phyloP scores from a whole-genome alignment of 345 rosid genomes.

The Punica granatum region DNA sequence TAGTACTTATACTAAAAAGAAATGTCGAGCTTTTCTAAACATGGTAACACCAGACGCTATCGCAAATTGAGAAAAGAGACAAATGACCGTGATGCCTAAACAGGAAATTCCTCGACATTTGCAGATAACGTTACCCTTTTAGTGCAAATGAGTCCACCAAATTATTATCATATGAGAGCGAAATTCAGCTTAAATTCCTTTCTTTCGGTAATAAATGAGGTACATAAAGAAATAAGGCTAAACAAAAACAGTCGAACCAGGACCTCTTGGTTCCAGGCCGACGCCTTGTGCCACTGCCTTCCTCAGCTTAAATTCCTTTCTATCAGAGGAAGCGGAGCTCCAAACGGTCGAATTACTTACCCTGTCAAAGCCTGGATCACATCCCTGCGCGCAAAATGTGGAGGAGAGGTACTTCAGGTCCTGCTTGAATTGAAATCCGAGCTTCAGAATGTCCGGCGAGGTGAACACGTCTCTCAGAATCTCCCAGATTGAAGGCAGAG shows the following conservation, averaged over 20 bases:
- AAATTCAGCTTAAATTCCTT: too few species aligned
- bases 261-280: too few species aligned
- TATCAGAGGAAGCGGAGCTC: neutral
- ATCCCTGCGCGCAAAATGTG: constrained; percentile 57
- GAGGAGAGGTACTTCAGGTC: constrained; percentile 77
- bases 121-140: neutral
- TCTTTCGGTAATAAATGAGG: too few species aligned
- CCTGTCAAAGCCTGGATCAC: constrained; percentile 58
- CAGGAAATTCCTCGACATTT: neutral
- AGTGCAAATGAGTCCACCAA: neutral
- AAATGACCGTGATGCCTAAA: neutral
- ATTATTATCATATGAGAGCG: too few species aligned
- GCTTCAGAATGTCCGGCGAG: constrained; percentile 69
- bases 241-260: too few species aligned
- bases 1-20: too few species aligned
- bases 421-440: constrained; percentile 82
- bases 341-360: constrained; percentile 18
- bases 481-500: constrained; percentile 54
- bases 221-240: too few species aligned
- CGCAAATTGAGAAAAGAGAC: too few species aligned
- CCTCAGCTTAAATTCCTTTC: neutral
- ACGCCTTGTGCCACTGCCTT: too few species aligned
- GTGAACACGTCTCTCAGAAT: constrained; percentile 45
- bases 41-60: too few species aligned
- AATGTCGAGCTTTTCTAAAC: too few species aligned